Evolutionary conservation across 345 rosid genomes (phyloP).

Genomic region (Eucalyptus regnans): DNA sequence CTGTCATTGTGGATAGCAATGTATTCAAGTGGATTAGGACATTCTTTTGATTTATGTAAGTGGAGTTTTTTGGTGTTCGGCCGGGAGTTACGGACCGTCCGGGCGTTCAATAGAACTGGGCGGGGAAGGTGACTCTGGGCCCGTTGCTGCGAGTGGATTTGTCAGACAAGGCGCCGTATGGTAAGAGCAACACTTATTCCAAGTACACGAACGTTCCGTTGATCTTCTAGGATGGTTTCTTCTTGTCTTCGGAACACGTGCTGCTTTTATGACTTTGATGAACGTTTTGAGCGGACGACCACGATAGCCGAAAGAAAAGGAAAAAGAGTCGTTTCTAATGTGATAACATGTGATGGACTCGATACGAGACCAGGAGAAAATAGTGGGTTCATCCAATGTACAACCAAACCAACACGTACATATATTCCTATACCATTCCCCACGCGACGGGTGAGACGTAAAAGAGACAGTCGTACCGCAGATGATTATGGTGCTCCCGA

Average conservation of each 20-base stretch:
- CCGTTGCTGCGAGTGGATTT: not conserved
- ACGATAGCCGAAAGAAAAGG: not conserved
- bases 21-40: not conserved
- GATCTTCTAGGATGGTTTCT: not conserved
- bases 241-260: not conserved
- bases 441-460: not conserved
- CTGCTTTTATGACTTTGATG: not conserved
- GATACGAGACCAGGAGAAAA: not conserved
- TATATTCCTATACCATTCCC: not conserved
- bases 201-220: not conserved
- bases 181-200: not conserved
- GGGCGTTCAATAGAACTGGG: not conserved
- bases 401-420: not conserved
- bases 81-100: not conserved
- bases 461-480: not conserved
- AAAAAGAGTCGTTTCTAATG: not conserved
- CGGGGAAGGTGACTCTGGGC: not conserved
- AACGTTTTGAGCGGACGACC: not conserved
- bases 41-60: not conserved
- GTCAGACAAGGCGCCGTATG: not conserved
- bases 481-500: not conserved
- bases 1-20: not conserved
- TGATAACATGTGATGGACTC: not conserved
- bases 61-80: not conserved
- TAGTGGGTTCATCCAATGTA: not conserved